A percentile compares a stretch with the other conserved stretches of the same genome.
phyloP scores from a whole-genome alignment of 331 rosid species.

The Malus hybrid region DNA sequence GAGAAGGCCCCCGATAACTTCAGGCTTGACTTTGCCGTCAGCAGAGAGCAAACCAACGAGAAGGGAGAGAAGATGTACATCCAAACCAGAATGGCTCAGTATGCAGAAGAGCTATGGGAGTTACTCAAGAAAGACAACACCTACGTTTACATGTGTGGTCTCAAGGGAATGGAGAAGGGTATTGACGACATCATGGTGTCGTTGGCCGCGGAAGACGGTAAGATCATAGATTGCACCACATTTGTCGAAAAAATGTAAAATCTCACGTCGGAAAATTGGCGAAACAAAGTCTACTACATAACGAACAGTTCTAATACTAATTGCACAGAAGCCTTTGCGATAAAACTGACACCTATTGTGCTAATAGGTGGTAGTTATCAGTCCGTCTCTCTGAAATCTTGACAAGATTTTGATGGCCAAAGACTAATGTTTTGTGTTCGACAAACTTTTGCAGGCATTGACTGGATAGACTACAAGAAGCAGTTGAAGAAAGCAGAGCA shows the following conservation, averaged over 20 bases:
- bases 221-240: neutral
- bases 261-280: neutral
- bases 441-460: constrained; percentile 45
- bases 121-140: constrained; percentile 86
- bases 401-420: neutral
- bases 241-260: neutral
- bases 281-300: neutral
- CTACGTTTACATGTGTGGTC: constrained; percentile 89
- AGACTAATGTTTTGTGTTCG: neutral
- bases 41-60: constrained; percentile 90
- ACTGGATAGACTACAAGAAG: constrained; percentile 83
- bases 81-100: constrained; percentile 97
- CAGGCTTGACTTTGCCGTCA: constrained; percentile 88
- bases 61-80: constrained; percentile 97
- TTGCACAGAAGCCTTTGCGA: neutral
- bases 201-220: constrained; percentile 88
- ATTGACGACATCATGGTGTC: constrained; percentile 89
- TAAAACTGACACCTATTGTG: neutral
- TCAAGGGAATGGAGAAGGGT: constrained; percentile 97
- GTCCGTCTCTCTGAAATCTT: neutral
- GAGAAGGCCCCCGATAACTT: constrained; percentile 70
- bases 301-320: too few species aligned
- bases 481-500: constrained; percentile 86
- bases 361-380: neutral
- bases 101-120: constrained; percentile 92